phyloP scores from a whole-genome alignment of 1,139 yeast species.

The Scheffersomyces cryptocercus region DNA sequence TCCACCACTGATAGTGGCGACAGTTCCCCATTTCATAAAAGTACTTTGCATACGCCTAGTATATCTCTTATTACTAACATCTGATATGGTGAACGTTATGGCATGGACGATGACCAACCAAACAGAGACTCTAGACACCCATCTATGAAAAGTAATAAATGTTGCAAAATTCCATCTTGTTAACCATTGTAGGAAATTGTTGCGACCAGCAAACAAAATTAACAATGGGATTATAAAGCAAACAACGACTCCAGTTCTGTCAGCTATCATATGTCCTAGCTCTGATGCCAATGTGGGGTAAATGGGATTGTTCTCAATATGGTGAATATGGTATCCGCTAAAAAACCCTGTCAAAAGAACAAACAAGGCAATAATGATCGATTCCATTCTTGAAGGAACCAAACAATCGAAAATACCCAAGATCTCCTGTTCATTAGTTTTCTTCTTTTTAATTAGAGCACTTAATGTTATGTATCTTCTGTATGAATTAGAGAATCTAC shows the following conservation, averaged over 20 bases:
- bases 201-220: conserved; percentile 40
- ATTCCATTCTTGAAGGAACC: conserved; percentile 25
- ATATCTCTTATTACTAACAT: conserved; percentile 1
- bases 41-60: conserved; percentile 13
- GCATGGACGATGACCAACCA: conserved; percentile 33
- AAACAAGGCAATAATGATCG: not conserved
- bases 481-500: conserved; percentile 22
- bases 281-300: conserved; percentile 5
- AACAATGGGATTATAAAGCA: conserved; percentile 23
- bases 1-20: conserved; percentile 30
- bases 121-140: conserved; percentile 34
- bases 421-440: conserved; percentile 21
- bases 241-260: conserved; percentile 32
- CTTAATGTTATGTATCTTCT: conserved; percentile 35
- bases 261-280: conserved; percentile 18
- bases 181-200: conserved; percentile 40
- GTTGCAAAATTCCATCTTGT: conserved; percentile 38
- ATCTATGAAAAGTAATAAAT: conserved; percentile 36
- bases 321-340: conserved; percentile 8
- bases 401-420: conserved; percentile 19
- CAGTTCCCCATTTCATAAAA: conserved; percentile 30
- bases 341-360: conserved; percentile 15
- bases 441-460: conserved; percentile 28
- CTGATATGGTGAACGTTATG: conserved; percentile 31
- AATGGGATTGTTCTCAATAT: conserved; percentile 6